phyloP scores from a whole-genome alignment of 1,284 basidiomycete genomes.

The Ceratobasidium sp. region DNA sequence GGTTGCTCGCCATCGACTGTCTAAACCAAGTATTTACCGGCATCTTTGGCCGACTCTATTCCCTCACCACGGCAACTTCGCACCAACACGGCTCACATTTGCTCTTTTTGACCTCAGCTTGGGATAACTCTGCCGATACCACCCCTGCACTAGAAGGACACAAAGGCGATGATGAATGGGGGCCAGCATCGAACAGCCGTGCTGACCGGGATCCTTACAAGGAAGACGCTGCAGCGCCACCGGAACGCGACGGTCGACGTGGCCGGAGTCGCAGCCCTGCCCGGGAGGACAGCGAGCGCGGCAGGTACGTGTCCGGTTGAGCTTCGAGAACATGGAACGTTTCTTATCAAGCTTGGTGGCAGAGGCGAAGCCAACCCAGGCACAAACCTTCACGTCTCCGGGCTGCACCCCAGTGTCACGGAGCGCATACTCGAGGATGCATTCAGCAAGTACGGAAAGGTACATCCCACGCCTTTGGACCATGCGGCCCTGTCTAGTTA shows the following conservation, averaged over 20 bases:
- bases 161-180: constrained; percentile 11
- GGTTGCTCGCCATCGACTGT: neutral
- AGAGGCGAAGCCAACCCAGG: constrained; percentile 76
- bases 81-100: constrained; percentile 3
- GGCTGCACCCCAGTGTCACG: constrained; percentile 82
- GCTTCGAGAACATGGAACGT: neutral
- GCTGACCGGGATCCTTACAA: constrained; percentile 20
- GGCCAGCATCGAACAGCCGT: neutral
- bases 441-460: constrained; percentile 90
- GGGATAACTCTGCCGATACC: constrained; percentile 19
- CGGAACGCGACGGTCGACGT: constrained; percentile 15
- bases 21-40: neutral
- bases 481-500: neutral
- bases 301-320: neutral
- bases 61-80: constrained; percentile 1
- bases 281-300: constrained; percentile 1
- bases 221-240: neutral
- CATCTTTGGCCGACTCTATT: constrained; percentile 17
- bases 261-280: constrained; percentile 21
- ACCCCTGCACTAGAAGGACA: constrained; percentile 3
- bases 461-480: constrained; percentile 46
- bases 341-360: constrained; percentile 13
- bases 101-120: constrained; percentile 29
- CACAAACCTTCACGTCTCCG: constrained; percentile 96
- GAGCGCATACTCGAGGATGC: constrained; percentile 87